Conservation (phyloP, 306 rosid species). For the Geum urbanum region DNA sequence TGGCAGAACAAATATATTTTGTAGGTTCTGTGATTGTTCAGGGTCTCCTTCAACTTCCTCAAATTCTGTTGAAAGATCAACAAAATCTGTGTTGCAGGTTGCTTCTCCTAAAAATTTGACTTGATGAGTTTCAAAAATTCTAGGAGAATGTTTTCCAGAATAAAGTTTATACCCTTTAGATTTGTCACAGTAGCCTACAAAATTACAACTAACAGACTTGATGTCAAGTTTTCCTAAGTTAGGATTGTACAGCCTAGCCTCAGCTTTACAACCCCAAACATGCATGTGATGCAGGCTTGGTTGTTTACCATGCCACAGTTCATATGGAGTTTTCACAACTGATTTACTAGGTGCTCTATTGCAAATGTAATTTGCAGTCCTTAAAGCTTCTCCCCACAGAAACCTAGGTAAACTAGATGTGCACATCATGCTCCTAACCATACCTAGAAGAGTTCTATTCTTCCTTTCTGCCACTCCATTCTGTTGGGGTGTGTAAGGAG, state of each 20-base stretch:
- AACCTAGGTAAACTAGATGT: background rate
- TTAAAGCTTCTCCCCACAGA: background rate
- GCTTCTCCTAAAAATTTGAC: background rate
- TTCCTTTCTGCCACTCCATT: background rate
- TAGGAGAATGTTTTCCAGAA: background rate
- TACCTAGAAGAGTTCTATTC: background rate
- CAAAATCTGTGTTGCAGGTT: background rate
- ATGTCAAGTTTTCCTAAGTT: background rate
- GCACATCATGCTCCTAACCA: background rate
- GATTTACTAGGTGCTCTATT: too few species aligned
- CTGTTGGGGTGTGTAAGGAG: background rate
- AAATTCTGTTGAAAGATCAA: background rate
- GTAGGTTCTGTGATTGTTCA: too few species aligned
- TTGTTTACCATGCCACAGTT: too few species aligned
- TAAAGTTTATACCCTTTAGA: background rate
- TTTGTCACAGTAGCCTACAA: background rate
- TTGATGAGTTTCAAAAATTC: too few species aligned
- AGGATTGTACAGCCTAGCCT: background rate
- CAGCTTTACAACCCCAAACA: background rate
- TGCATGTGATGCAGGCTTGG: too few species aligned
- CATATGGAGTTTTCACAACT: too few species aligned
- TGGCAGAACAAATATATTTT: too few species aligned
- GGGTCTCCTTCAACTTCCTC: background rate
- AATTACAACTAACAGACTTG: background rate
- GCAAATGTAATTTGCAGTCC: too few species aligned